Evolutionary conservation across 1,139 yeast species (phyloP).

Genomic region (Saccharomycopsis phalli): DNA sequence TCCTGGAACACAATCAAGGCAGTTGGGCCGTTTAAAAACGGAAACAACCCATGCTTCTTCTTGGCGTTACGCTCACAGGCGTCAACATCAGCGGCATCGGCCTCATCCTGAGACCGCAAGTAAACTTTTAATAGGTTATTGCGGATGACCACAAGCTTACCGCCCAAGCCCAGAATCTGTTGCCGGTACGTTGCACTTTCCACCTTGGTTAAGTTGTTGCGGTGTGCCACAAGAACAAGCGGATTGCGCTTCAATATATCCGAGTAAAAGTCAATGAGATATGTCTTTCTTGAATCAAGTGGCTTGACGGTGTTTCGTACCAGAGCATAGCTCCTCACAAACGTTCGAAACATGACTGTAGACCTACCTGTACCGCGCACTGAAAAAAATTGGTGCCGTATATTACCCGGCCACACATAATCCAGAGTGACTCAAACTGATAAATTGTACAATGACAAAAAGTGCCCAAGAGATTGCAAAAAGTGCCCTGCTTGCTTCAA

Average conservation of each 20-base stretch:
- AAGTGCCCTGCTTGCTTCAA: constrained; percentile 71
- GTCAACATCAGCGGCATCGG: constrained; percentile 67
- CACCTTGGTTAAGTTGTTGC: constrained; percentile 62
- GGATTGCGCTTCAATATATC: constrained; percentile 58
- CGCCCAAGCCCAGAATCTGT: constrained; percentile 57
- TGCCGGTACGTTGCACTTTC: constrained; percentile 60
- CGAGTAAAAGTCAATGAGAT: constrained; percentile 69
- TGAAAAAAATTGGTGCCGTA: no score
- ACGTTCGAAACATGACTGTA: background rate
- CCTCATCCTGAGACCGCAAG: constrained; percentile 56
- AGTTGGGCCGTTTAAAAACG: constrained; percentile 75
- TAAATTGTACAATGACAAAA: background rate
- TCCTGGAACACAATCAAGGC: constrained; percentile 66
- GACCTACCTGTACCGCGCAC: background rate
- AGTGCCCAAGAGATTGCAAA: constrained; percentile 45
- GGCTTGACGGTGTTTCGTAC: constrained; percentile 43
- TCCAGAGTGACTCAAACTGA: background rate
- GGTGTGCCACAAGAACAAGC: constrained; percentile 70
- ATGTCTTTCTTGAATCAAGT: constrained; percentile 65
- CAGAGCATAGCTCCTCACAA: constrained; percentile 10
- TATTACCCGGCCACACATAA: background rate
- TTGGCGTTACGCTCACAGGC: constrained; percentile 37
- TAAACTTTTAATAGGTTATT: constrained; percentile 66
- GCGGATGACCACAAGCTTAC: constrained; percentile 57
- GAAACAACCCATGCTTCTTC: constrained; percentile 55